These are phyloP conservation scores for Sugiyamaella boreocaroliniensis DNA, from an alignment of 805 yeast species.

Conservation along the genomic window DNA sequence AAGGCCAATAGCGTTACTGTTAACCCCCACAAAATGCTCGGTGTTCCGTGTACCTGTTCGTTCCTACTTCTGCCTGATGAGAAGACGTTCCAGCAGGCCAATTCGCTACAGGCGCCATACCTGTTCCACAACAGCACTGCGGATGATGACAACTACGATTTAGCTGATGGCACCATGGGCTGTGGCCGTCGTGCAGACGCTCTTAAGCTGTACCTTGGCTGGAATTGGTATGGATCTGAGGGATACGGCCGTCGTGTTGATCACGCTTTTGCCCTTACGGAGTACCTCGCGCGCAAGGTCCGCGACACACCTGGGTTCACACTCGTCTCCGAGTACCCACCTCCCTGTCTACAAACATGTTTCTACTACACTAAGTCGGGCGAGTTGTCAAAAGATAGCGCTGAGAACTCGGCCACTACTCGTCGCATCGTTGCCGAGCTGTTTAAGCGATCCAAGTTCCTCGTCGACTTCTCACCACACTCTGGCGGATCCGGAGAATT, in stretches of 20 bases:
- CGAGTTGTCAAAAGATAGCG: slow-evolving; percentile 26
- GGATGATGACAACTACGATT: slow-evolving; percentile 49
- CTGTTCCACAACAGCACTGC: slow-evolving; percentile 57
- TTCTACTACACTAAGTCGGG: slow-evolving; percentile 58
- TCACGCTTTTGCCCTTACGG: slow-evolving; percentile 61
- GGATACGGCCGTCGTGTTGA: slow-evolving; percentile 65
- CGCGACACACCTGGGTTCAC: slow-evolving; percentile 39
- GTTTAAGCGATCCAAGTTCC: slow-evolving; percentile 56
- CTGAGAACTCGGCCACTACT: slow-evolving; percentile 48
- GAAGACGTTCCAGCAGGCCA: slow-evolving; percentile 57
- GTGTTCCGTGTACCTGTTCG: slow-evolving; percentile 67
- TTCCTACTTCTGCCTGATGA: slow-evolving; percentile 69
- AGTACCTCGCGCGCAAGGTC: slow-evolving; percentile 50
- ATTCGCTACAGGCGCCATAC: slow-evolving; percentile 74
- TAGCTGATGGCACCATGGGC: slow-evolving; percentile 89
- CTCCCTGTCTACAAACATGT: slow-evolving; percentile 79
- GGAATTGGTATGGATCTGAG: slow-evolving; percentile 68
- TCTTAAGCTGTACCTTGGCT: slow-evolving; percentile 66
- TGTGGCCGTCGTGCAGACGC: slow-evolving; percentile 85
- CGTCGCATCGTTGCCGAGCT: slow-evolving; percentile 54
- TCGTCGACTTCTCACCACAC: slow-evolving; percentile 73
- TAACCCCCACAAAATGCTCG: slow-evolving; percentile 83
- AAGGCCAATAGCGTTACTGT: slow-evolving; percentile 70
- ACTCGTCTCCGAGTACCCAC: slow-evolving; percentile 50
- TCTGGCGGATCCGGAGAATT: slow-evolving; percentile 59